Evolutionary conservation across 495 filamentous ascomycete genomes (phyloP).

Genomic region (Oleoguttula mirabilis): DNA sequence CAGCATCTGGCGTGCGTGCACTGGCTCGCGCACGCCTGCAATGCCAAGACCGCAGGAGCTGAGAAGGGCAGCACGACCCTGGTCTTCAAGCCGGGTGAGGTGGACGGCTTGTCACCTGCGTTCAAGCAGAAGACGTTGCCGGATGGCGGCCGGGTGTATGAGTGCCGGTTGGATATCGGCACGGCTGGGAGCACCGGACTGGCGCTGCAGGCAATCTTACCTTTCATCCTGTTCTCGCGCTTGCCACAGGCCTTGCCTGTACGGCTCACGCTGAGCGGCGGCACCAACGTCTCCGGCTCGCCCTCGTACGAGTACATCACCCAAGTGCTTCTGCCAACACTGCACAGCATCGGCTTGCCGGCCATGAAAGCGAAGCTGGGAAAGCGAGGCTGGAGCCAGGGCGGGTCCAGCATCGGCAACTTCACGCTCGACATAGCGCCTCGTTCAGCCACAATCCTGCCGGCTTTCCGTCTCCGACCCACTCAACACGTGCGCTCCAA

Average conservation of each 20-base stretch:
- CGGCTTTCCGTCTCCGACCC: conserved; percentile 33
- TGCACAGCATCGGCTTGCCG: conserved; percentile 51
- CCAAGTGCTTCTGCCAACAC: conserved; percentile 61
- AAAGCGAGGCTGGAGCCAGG: conserved; percentile 56
- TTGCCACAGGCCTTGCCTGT: conserved; percentile 11
- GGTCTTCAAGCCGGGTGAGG: conserved; percentile 22
- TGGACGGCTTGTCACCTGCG: neutral
- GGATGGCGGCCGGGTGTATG: conserved; percentile 3
- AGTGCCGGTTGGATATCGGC: conserved; percentile 12
- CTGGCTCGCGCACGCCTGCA: conserved; percentile 52
- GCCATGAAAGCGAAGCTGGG: conserved; percentile 43
- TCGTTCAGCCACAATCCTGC: conserved; percentile 32
- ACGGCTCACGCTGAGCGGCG: conserved; percentile 54
- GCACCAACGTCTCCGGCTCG: conserved; percentile 63
- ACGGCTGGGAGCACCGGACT: conserved; percentile 44
- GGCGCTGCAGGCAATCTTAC: conserved; percentile 74
- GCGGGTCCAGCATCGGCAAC: conserved; percentile 42
- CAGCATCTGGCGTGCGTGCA: conserved; percentile 61
- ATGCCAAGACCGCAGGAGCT: conserved; percentile 44
- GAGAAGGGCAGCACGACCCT: conserved; percentile 31
- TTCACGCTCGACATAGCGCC: conserved; percentile 49
- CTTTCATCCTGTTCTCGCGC: conserved; percentile 53
- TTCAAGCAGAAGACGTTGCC: conserved; percentile 1
- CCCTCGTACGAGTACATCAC: conserved; percentile 65
- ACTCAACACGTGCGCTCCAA: conserved; percentile 6